Evolutionary conservation across 192 early-diverging fungal species (phyloP).

Genomic region (Lunasporangiospora selenospora): DNA sequence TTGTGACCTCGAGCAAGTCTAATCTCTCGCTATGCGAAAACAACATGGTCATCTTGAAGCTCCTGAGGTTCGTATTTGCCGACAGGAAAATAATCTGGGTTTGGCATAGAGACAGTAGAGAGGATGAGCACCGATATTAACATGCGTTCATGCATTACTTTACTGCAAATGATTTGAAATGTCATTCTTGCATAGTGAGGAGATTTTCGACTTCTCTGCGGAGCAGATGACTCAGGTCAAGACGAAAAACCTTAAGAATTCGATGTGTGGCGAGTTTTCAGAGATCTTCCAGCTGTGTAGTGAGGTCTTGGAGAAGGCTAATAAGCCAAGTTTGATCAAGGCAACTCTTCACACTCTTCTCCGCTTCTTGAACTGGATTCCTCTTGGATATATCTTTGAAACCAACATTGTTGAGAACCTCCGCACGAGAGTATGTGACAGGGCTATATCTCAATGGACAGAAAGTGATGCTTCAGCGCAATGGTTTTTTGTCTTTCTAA

Average conservation of each 20-base stretch:
- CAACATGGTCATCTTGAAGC: constrained; percentile 99
- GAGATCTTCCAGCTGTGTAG: constrained; percentile 95
- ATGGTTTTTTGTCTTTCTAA: constrained; percentile 8
- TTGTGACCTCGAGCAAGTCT: constrained; percentile 92
- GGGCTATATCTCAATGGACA: too few relatives aligned
- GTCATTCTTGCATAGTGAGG: constrained; percentile 75
- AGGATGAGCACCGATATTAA: too few relatives aligned
- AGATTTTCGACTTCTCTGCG: constrained; percentile 98
- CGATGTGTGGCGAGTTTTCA: constrained; percentile 95
- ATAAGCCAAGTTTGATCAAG: constrained; percentile 86
- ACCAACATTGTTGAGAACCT: constrained; percentile 88
- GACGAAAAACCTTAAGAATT: constrained; percentile 91
- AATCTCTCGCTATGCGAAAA: constrained; percentile 97
- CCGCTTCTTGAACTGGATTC: constrained; percentile 98
- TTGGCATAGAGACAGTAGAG: too few relatives aligned
- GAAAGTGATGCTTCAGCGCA: not conserved
- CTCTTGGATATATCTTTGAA: constrained; percentile 98
- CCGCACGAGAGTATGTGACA: constrained; percentile 77
- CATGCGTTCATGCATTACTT: too few relatives aligned
- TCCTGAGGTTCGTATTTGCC: constrained; percentile 82
- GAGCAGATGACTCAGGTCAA: constrained; percentile 99
- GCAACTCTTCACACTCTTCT: constrained; percentile 96
- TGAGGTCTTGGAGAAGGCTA: constrained; percentile 93
- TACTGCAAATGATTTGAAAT: too few relatives aligned
- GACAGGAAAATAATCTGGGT: too few relatives aligned